Base-by-base conservation (phyloP, 1,139 yeast species). In the Saccharomycopsis hybrid region DNA sequence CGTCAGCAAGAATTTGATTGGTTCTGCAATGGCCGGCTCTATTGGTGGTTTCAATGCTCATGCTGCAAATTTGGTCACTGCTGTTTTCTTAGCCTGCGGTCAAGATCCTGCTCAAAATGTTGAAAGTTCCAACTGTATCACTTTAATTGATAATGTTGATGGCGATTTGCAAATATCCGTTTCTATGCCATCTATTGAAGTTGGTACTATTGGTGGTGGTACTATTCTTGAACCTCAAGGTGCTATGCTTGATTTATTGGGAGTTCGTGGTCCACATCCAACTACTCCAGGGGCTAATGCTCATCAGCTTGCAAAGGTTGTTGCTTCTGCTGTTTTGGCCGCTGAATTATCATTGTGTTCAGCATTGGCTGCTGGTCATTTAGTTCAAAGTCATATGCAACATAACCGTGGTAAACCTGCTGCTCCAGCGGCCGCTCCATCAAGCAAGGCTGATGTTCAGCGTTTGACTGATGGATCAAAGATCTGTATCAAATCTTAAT, bases 61-160 rank as follows among this genome's bases (percentile, higher is more conserved):
- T 59, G 97, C 98, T 46, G 95, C 98, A 45, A 92, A 92, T 65
- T 71, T 92, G 60, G 92, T 92, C 39, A 92, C 98, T 32, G 97
- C 98, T 8, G 83, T 92, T 31, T 92, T 70, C 67, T 72, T 92
- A 59, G 98, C 99, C 3, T 80, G 96, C 58, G 99, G 99, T 54
- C 99, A 92, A 73, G 98, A 92, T 69, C 97, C 97, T 11, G 97
- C 97, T 1, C 97, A 89, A 71, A 92, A 90, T 63, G 97, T 94
- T 51, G 99, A 92, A 70, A 83, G 95, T 54, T 88, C 97, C 36
- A 92, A 90, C 70, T 94, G 98, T 82, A 90, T 94, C 57, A 92
- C 98, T 1, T 73, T 92, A 58, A 89, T 94, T 95, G 83, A 84
- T 62, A 76, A 77, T 46, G 72, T 71, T 36, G 73, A 73, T 40